A percentile compares a stretch with the other conserved stretches of the same genome.
These are phyloP conservation scores for Juglanconis juglandina DNA, from an alignment of 2,329 filamentous ascomycete genomes.

Conservation along the genomic window DNA sequence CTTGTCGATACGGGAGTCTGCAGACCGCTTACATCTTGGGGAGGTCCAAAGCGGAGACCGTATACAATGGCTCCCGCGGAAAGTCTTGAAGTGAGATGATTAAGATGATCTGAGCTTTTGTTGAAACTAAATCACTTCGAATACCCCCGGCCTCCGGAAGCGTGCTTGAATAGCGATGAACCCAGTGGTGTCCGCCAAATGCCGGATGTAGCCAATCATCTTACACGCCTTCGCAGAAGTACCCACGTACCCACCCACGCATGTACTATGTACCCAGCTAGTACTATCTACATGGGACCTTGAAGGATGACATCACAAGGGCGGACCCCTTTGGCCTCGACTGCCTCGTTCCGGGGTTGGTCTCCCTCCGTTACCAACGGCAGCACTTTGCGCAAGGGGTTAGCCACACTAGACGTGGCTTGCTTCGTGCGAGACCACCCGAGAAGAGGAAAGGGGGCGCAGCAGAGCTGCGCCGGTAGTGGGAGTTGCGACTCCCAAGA, in stretches of 20 bases:
- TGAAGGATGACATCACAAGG: neutral
- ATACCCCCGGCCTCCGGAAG: neutral
- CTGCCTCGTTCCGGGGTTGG: neutral
- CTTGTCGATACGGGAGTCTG: too few relatives aligned
- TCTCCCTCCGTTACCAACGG: conserved; percentile 46
- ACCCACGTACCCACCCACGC: neutral
- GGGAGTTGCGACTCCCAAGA: too few relatives aligned
- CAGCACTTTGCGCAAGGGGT: conserved; percentile 58
- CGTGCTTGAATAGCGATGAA: too few relatives aligned
- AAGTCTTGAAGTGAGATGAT: too few relatives aligned
- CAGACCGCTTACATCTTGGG: too few relatives aligned
- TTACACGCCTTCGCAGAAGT: neutral
- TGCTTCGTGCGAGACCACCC: too few relatives aligned
- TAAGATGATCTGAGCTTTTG: too few relatives aligned
- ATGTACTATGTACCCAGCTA: neutral
- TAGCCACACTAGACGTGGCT: neutral
- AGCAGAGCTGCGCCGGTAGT: too few relatives aligned
- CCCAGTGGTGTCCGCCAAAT: too few relatives aligned
- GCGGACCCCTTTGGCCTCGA: neutral
- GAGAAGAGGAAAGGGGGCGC: too few relatives aligned
- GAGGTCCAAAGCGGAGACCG: too few relatives aligned
- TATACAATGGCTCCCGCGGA: too few relatives aligned
- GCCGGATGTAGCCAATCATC: neutral
- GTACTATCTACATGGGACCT: neutral
- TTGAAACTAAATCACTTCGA: neutral